Base-by-base conservation (phyloP, 2,329 filamentous ascomycete genomes). In the Fusarium armeniacum region DNA sequence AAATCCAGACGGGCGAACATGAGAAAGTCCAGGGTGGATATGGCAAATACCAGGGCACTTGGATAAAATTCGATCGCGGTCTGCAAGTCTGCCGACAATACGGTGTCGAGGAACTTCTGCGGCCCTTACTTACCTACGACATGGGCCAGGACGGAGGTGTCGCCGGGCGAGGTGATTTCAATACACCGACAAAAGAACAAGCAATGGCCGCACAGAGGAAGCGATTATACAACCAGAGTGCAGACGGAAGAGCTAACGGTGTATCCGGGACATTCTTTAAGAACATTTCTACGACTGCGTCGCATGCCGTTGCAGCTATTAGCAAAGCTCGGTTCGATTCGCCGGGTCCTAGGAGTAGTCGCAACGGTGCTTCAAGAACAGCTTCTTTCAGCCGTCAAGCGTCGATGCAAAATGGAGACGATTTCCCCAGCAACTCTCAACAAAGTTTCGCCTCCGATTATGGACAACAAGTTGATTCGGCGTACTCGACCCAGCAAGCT, bases 21-120 rank as follows among this genome's bases (percentile, higher is more conserved):
- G 96, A 99, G 80, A 99, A 99, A 81, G 95, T 99, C 4, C 96
- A 99, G 79, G 96, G 96, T 35, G 96, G 96, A 7, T 99, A 99
- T 76, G 96, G 96, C 70, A 98, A 98, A 83, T 99, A 99, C 76
- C 96, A 99, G 83, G 96, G 96, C 58, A 99, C 96, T 4, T 99
- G 96, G 96, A 97, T 99, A 76, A 93, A 92, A 76, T 98, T 97
- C 76, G 92, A 95, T 51, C 90, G 95, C 65, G 96, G 95, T 2
- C 87, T 97, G 46, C 93, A 98, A 76, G 95, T 99, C 74, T 98
- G 96, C 80, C 90, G 92, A 43, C 88, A 91, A 70, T 91, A 91
- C 72, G 89, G 87, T 13, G 93, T 96, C 33, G 92, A 95, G 78
- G 92, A 95, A 69, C 75, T 93, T 7, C 82, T 96, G 49, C 86